Evolutionary conservation across 805 yeast species (phyloP).

Genomic region (Hanseniaspora thailandica): DNA sequence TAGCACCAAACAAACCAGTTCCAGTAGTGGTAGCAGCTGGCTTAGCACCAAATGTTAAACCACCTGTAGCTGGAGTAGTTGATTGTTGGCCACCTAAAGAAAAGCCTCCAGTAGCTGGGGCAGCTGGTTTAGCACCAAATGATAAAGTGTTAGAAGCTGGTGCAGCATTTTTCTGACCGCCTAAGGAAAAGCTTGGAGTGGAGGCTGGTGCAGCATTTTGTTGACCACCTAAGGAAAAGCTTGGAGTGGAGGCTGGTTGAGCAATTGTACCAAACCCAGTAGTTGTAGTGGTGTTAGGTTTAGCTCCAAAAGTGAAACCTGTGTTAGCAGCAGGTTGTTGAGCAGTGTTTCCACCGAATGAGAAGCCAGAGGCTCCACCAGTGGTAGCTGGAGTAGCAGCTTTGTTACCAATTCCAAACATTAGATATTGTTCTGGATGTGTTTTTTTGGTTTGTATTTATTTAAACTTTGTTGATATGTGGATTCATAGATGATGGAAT

Average conservation of each 20-base stretch:
- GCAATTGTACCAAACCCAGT: neutral
- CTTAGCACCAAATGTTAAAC: neutral
- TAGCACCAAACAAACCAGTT: neutral
- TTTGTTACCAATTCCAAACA: conserved; percentile 12
- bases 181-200: neutral
- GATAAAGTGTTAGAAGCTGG: too few relatives aligned
- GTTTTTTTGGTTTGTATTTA: neutral
- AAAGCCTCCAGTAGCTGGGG: neutral
- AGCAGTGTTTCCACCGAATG: neutral
- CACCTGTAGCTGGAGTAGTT: neutral
- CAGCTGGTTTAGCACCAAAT: too few relatives aligned
- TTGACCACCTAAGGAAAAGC: neutral
- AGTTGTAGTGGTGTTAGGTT: neutral
- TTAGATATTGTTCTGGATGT: neutral
- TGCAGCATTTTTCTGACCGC: neutral
- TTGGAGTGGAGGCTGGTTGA: neutral
- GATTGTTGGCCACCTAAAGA: neutral
- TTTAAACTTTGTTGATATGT: neutral
- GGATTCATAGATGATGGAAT: too few relatives aligned
- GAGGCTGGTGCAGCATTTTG: neutral
- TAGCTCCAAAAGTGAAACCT: conserved; percentile 8
- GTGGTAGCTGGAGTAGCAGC: neutral
- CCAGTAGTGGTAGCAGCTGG: neutral
- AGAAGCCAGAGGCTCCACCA: neutral
- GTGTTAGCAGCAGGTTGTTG: neutral